Percentiles rank a stretch among this genome's conserved stretches.
These are phyloP conservation scores for Parascedosporium putredinis DNA, from an alignment of 2,329 filamentous ascomycete genomes.

Conservation along the genomic window DNA sequence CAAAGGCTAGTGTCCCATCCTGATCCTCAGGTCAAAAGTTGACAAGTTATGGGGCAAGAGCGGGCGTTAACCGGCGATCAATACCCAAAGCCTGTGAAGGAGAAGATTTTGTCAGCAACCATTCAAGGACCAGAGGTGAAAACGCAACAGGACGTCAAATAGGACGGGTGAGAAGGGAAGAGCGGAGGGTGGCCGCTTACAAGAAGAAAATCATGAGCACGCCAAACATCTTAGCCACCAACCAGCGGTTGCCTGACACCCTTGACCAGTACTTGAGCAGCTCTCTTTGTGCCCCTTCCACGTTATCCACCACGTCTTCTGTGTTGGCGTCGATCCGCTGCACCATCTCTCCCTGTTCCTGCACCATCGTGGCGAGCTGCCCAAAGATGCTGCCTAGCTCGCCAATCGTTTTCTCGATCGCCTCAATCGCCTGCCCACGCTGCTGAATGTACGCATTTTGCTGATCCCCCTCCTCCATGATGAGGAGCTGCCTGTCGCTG, in stretches of 20 bases:
- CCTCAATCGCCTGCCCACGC: constrained; percentile 88
- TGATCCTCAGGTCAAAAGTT: too few relatives aligned
- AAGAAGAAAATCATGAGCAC: constrained; percentile 92
- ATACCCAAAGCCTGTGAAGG: constrained; percentile 54
- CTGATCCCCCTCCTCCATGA: constrained; percentile 85
- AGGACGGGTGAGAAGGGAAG: too few relatives aligned
- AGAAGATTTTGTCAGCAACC: constrained; percentile 7
- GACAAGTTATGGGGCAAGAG: too few relatives aligned
- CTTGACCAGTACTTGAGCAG: constrained; percentile 94
- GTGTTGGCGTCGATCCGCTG: constrained; percentile 95
- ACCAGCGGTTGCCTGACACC: constrained; percentile 89
- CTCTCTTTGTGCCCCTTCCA: constrained; percentile 91
- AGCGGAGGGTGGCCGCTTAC: constrained; percentile 25
- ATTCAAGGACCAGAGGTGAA: constrained; percentile 13
- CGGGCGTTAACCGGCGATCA: constrained; percentile 51
- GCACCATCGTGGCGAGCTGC: constrained; percentile 92
- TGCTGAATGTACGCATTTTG: constrained; percentile 87
- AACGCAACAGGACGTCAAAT: not conserved
- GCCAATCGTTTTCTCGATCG: constrained; percentile 88
- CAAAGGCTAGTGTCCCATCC: too few relatives aligned
- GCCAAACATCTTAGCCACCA: constrained; percentile 70
- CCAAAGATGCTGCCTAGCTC: constrained; percentile 88
- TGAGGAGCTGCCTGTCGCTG: constrained; percentile 76
- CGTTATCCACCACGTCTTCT: constrained; percentile 95
- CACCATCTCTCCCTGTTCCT: constrained; percentile 95